Base-by-base conservation (phyloP, 257 asterid species). In the Salvia hispanica region DNA sequence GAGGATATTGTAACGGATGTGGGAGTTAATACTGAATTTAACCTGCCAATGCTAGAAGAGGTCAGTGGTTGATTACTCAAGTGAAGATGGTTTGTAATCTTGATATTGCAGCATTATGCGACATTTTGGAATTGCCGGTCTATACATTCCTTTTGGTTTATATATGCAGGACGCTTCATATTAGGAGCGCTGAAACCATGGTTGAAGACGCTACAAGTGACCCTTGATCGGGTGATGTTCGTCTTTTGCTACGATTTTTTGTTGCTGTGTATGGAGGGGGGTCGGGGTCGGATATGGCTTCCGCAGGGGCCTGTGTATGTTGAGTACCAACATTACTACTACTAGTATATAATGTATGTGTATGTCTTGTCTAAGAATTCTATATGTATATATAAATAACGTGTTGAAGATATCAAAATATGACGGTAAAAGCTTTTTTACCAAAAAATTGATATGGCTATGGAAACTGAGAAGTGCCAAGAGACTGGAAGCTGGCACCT, bases 161-260 rank as follows among this genome's bases (percentile, higher is more conserved):
- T 53, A n/a, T 56, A 64, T 61, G 77, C 78, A 85, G 95, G 92
- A 84, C 42, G 31, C 44, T 15, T 77, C 82, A 6, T 83, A 76
- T 47, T 61, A 84, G 86, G 77, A 66, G 54, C 81, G 74, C 11
- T 80, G 64, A 80, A 66, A 62, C 40, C 25, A 9, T 5, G 58
- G 25, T 15, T 13, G 21, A 50, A 18, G 62, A 52, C 52, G 71
- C 52, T 66, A 39, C 64, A 40, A 62, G 67, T 31, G 31, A 44
- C 11, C 52, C 3, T 9, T 21, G 62, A 47, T 28, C 46, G 15
- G 33, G 56, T 14, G 39, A 1, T 51, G 8, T n/a, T 4, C 34
- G 0, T 45, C 31, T 12, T 39, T 43, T 13, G 16, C 31, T 21
- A 3, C 8, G 7, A 63, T 53, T 62, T 46, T 55, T 55, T 21